phyloP scores from a whole-genome alignment of 306 rosid genomes.

The Cercis canadensis region DNA sequence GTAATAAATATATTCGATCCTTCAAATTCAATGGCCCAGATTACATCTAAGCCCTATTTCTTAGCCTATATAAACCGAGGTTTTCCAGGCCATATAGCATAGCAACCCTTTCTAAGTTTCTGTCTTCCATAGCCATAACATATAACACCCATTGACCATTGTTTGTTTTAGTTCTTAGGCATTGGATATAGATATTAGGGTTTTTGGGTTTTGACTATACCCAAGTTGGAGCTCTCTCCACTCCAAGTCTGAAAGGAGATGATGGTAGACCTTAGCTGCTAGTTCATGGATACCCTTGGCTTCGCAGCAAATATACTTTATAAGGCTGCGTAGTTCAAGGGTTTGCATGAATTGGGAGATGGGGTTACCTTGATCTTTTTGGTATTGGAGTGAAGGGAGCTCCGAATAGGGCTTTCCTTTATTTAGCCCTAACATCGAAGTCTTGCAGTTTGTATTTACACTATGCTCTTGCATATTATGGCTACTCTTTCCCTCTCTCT shows the following conservation, averaged over 20 bases:
- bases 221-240: slow-evolving; percentile 54
- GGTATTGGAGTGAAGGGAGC: slow-evolving; percentile 86
- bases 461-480: too few relatives aligned
- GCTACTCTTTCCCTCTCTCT: too few relatives aligned
- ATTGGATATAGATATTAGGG: neutral
- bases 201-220: slow-evolving; percentile 13
- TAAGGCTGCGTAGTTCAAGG: slow-evolving; percentile 33
- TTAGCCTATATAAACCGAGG: too few relatives aligned
- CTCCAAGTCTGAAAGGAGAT: slow-evolving; percentile 65
- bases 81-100: too few relatives aligned
- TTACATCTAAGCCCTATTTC: too few relatives aligned
- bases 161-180: neutral
- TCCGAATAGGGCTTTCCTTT: neutral
- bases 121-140: too few relatives aligned
- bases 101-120: too few relatives aligned
- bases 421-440: too few relatives aligned
- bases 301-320: neutral
- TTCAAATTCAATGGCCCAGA: too few relatives aligned
- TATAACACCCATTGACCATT: too few relatives aligned
- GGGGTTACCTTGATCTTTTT: slow-evolving; percentile 58
- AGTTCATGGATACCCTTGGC: slow-evolving; percentile 65
- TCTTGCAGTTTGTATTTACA: too few relatives aligned
- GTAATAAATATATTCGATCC: too few relatives aligned
- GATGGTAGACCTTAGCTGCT: slow-evolving; percentile 66
- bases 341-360: slow-evolving; percentile 75